Base-by-base conservation (phyloP, 768 basidiomycete genomes). In the Sarcomyxa edulis region DNA sequence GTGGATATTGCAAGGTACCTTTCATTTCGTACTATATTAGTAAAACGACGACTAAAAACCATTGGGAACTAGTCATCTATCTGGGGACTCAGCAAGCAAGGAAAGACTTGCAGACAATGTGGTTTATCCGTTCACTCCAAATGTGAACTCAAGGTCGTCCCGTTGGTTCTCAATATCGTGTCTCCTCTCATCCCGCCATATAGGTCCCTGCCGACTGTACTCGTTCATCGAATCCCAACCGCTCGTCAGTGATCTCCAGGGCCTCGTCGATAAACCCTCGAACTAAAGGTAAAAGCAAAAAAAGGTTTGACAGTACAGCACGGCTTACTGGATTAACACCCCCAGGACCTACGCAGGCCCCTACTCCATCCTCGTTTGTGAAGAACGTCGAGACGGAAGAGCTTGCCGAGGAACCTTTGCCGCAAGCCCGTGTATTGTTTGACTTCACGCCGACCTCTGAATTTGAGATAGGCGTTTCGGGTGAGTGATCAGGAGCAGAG, bases 21-120 rank as follows among this genome's bases (percentile, higher is more conserved):
- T 33, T 21, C 6, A 27, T 6, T 31, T n/a, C n/a, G n/a, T n/a
- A n/a, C n/a, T n/a, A n/a, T n/a, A n/a, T n/a, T n/a, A n/a, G n/a
- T n/a, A n/a, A n/a, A n/a, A n/a, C n/a, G n/a, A n/a, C n/a, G n/a
- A n/a, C n/a, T n/a, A n/a, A n/a, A n/a, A n/a, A n/a, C n/a, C n/a
- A n/a, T n/a, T n/a, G n/a, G n/a, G n/a, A n/a, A n/a, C 22, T 42
- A 90, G 87, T 70, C 81, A 7, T 84, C 84, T 6, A 89, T 92
- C 21, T 91, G 89, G 88, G 90, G 89, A 7, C 64, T 91, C 30
- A 84, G 76, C 54, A 90, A 88, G 58, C 84, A 87, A 53, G 89
- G 89, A 23, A 91, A 89, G 63, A 87, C 82, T 5, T 91, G 89
- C 64, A 81, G 71, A 54, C 58, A 67, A 9, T 92, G 90, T 54